phyloP scores from a whole-genome alignment of 2,329 filamentous ascomycete genomes.

The Trichoderma hamatum region DNA sequence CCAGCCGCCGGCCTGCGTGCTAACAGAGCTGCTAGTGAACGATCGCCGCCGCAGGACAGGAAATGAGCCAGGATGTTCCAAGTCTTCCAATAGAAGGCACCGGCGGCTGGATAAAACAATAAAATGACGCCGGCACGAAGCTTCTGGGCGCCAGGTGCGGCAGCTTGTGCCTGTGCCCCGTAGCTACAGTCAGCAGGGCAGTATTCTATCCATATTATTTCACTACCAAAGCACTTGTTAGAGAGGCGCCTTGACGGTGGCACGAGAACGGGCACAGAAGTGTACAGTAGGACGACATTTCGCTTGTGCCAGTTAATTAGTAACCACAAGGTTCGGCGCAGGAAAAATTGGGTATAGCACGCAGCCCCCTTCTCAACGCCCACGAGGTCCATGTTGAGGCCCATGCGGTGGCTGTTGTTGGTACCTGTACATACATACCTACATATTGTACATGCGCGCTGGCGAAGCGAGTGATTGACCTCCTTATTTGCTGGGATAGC shows the following conservation, averaged over 20 bases:
- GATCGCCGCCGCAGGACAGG: slow-evolving; percentile 8
- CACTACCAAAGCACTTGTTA: background rate
- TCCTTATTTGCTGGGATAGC: background rate
- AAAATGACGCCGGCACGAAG: background rate
- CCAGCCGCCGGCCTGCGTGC: background rate
- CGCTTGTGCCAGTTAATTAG: slow-evolving; percentile 18
- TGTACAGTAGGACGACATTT: slow-evolving; percentile 2
- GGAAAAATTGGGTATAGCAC: background rate
- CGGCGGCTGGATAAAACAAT: background rate
- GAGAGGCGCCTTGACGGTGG: background rate
- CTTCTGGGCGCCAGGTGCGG: background rate
- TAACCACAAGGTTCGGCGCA: background rate
- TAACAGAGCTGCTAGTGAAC: slow-evolving; percentile 6
- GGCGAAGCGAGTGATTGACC: background rate
- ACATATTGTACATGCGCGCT: too few species aligned
- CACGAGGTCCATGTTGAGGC: background rate
- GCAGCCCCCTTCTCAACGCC: background rate
- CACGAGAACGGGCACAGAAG: background rate
- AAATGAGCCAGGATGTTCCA: background rate
- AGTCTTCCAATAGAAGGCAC: background rate
- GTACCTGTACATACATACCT: background rate
- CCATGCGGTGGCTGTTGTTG: background rate
- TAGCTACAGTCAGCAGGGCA: background rate
- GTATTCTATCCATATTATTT: background rate
- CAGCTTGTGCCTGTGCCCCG: background rate